Evolutionary conservation across 2,329 filamentous ascomycete species (phyloP).

Genomic region (Aureobasidium musti): DNA sequence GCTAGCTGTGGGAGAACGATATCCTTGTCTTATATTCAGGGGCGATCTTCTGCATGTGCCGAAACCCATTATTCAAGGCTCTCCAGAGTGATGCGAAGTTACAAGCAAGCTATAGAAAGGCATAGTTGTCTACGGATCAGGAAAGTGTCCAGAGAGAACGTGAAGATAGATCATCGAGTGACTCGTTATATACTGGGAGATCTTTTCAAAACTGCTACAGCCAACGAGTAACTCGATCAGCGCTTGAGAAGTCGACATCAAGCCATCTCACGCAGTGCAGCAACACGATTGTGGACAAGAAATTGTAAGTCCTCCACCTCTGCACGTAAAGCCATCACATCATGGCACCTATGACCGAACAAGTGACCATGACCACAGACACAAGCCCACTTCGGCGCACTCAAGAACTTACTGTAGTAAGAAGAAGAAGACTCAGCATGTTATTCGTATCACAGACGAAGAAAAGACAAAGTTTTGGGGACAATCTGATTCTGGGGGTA

Average conservation of each 20-base stretch:
- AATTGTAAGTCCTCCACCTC: not conserved
- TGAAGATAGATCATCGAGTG: too few relatives aligned
- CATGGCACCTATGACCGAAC: constrained; percentile 33
- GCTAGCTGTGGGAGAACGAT: too few relatives aligned
- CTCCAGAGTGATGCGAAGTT: too few relatives aligned
- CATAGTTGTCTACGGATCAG: too few relatives aligned
- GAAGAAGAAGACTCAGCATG: constrained; percentile 4
- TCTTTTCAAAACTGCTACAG: not conserved
- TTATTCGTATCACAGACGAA: not conserved
- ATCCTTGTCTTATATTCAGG: too few relatives aligned
- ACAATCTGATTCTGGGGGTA: not conserved
- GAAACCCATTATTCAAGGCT: too few relatives aligned
- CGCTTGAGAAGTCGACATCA: not conserved
- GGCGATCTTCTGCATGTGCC: too few relatives aligned
- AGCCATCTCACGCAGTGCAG: not conserved
- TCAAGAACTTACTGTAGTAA: not conserved
- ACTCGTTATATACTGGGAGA: too few relatives aligned
- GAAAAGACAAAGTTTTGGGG: not conserved
- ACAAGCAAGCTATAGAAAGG: too few relatives aligned
- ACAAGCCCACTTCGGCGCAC: constrained; percentile 34
- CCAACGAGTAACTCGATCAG: not conserved
- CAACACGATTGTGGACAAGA: constrained; percentile 8
- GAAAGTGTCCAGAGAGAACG: too few relatives aligned
- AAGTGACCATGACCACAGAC: constrained; percentile 34
- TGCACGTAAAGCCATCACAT: not conserved